Conservation (phyloP, 2,329 filamentous ascomycete species). For the Botrytis deweyae region DNA sequence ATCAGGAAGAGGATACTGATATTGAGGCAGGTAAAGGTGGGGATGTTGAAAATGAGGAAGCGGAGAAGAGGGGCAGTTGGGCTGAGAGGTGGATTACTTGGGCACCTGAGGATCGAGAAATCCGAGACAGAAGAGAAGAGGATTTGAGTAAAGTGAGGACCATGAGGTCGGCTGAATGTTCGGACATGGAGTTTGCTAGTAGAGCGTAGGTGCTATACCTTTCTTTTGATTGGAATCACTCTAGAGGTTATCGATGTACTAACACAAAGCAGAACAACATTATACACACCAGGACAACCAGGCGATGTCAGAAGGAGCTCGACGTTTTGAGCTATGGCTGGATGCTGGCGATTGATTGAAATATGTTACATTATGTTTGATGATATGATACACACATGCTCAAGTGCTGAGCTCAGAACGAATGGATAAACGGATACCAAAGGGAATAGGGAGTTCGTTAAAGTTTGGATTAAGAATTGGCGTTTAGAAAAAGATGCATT, state of each 20-base stretch:
- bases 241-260: neutral
- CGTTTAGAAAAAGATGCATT: neutral
- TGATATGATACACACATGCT: neutral
- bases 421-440: neutral
- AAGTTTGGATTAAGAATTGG: neutral
- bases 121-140: neutral
- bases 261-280: slow-evolving; percentile 3
- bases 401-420: slow-evolving; percentile 8
- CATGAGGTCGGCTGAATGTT: neutral
- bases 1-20: neutral
- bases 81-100: slow-evolving; percentile 16
- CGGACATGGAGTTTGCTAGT: slow-evolving; percentile 6
- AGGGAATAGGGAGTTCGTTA: slow-evolving; percentile 1
- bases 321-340: neutral
- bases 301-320: slow-evolving; percentile 6
- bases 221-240: too few species aligned
- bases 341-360: too few species aligned
- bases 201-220: neutral
- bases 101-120: neutral
- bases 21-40: neutral
- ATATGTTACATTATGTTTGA: neutral
- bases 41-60: neutral
- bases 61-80: neutral
- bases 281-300: neutral
- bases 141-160: neutral